A percentile compares a stretch with the other conserved stretches of the same genome.
These are phyloP conservation scores for Kingdonia uniflora DNA, from an alignment of 164 flowering plant species.

Conservation along the genomic window DNA sequence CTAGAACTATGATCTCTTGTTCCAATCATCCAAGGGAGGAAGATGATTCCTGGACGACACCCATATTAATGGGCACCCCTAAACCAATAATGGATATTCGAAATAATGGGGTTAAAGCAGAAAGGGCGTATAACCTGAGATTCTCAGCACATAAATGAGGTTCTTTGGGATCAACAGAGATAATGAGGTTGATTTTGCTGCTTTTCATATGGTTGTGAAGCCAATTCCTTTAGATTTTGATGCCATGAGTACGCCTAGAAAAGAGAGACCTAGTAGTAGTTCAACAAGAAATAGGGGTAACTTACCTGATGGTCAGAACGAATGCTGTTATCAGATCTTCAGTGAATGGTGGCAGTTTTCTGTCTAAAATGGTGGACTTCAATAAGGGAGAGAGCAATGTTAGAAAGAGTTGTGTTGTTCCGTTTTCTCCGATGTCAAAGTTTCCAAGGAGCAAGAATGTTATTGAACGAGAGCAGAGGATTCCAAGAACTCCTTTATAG, in stretches of 20 bases:
- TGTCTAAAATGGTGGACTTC: no score
- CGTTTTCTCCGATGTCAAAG: no score
- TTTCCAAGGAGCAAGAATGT: no score
- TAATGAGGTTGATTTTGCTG: slow-evolving; percentile 18
- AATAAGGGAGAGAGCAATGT: no score
- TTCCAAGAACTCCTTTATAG: no score
- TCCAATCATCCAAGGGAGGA: slow-evolving; percentile 63
- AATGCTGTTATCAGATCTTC: no score
- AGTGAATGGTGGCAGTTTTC: no score
- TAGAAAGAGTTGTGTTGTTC: no score
- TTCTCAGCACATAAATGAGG: slow-evolving; percentile 42
- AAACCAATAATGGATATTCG: slow-evolving; percentile 73
- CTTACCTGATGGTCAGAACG: no score
- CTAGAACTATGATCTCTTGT: slow-evolving; percentile 90
- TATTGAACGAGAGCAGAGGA: no score
- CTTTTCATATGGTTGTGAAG: slow-evolving; percentile 43
- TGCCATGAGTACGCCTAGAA: slow-evolving; percentile 51
- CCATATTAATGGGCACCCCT: slow-evolving; percentile 87
- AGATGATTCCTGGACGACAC: slow-evolving; percentile 84
- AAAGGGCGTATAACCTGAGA: slow-evolving; percentile 3
- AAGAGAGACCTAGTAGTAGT: slow-evolving; percentile 23
- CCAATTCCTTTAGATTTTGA: slow-evolving; percentile 65
- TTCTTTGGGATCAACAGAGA: slow-evolving; percentile 47
- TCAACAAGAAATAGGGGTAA: no score
- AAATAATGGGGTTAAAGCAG: slow-evolving; percentile 34